Base-by-base conservation (phyloP, 768 basidiomycete species). In the Chiua virens region DNA sequence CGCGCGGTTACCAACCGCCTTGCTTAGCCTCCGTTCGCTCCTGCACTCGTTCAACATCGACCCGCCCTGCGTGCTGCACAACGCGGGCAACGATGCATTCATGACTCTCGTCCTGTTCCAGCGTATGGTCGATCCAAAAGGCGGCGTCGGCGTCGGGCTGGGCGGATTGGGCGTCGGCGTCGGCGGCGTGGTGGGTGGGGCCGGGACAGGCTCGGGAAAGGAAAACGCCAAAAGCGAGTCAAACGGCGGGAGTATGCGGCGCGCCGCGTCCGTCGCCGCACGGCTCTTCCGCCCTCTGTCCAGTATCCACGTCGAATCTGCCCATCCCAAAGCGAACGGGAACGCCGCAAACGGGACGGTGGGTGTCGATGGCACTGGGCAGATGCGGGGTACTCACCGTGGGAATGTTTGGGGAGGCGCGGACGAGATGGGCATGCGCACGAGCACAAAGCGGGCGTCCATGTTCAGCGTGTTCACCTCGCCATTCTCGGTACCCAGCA, bases 41-140 rank as follows among this genome's bases (percentile, higher is more conserved):
- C 66, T 92, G n/a, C 77, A 73, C 48, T 85, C 86, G 5, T 74
- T 88, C 32, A 75, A 78, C 17, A 53, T 68, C 35, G 53, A 56
- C 2, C 48, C 60, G 9, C 63, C 60, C 15, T 81, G 79, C 50
- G 63, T 67, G 14, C 63, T 86, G 52, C 81, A 87, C 64, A 90
- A 91, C 60, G 73, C 89, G n/a, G 89, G 89, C 14, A 92, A 92
- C 65, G 85, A 89, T 54, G 86, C 90, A 4, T 81, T 87, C 60
- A 73, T 87, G 74, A 71, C 73, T 45, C 77, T 92, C 25, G 80
- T 87, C 37, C 80, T 75, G 13, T 72, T 92, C 27, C 89, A 92
- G 60, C 73, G 80, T 59, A 76, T 92, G 35, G 66, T 89, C 13
- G 84, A 86, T 47, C 85, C 83, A 0, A 66, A 68, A 20, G 68